phyloP scores from a whole-genome alignment of 257 asterid genomes.

The Nyctanthes arbortristis region DNA sequence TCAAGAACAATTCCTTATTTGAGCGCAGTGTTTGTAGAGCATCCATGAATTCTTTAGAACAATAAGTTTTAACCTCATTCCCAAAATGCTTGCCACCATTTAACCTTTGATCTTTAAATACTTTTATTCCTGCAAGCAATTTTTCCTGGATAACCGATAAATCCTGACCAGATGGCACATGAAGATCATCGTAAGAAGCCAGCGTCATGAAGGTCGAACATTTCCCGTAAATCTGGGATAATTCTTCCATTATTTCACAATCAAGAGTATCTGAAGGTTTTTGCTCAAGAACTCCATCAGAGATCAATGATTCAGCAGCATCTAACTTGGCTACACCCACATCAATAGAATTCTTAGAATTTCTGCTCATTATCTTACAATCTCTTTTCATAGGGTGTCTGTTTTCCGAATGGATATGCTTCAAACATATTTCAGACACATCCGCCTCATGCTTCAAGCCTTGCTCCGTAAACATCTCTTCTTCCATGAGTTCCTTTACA shows the following conservation, averaged over 20 bases:
- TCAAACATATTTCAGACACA: slow-evolving; percentile 37
- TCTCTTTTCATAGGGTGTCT: slow-evolving; percentile 39
- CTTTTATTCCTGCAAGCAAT: slow-evolving; percentile 60
- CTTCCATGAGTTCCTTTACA: slow-evolving; percentile 94
- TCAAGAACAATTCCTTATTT: slow-evolving; percentile 55
- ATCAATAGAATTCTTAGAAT: slow-evolving; percentile 38
- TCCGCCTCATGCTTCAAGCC: slow-evolving; percentile 31
- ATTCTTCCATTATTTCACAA: slow-evolving; percentile 57
- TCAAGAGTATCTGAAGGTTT: slow-evolving; percentile 44
- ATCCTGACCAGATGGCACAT: slow-evolving; percentile 37
- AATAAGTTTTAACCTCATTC: slow-evolving; percentile 47
- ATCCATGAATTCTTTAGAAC: slow-evolving; percentile 67
- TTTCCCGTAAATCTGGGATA: slow-evolving; percentile 39
- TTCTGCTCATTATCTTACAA: slow-evolving; percentile 39
- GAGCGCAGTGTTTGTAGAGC: slow-evolving; percentile 55
- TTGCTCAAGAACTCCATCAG: slow-evolving; percentile 29
- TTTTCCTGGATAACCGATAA: slow-evolving; percentile 50
- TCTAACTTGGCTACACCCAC: slow-evolving; percentile 46
- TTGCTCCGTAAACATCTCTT: slow-evolving; percentile 69
- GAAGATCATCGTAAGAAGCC: slow-evolving; percentile 31
- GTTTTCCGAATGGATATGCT: slow-evolving; percentile 28
- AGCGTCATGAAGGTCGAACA: slow-evolving; percentile 27
- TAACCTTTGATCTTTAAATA: slow-evolving; percentile 56
- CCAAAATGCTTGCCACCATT: slow-evolving; percentile 38
- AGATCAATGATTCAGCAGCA: slow-evolving; percentile 27